Evolutionary conservation across 306 rosid genomes (phyloP).

Genomic region (Canavalia ensiformis): DNA sequence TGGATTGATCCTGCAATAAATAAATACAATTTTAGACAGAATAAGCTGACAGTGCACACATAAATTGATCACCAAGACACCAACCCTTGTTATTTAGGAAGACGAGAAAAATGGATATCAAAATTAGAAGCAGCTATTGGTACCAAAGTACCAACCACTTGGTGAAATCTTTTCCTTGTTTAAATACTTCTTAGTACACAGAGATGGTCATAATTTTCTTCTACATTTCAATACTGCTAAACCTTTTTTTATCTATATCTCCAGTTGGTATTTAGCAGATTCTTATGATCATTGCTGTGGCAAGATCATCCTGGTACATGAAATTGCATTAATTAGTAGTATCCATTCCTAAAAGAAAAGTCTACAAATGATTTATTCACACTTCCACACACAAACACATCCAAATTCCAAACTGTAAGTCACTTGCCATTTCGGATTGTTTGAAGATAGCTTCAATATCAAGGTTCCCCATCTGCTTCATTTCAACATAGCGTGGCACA

Average conservation of each 20-base stretch:
- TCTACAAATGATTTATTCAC: slow-evolving; percentile 2
- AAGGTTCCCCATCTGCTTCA: slow-evolving; percentile 70
- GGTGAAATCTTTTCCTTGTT: slow-evolving; percentile 14
- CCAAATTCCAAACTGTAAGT: slow-evolving; percentile 16
- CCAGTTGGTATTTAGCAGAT: slow-evolving; percentile 17
- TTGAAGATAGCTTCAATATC: slow-evolving; percentile 64
- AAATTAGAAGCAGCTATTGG: slow-evolving; percentile 19
- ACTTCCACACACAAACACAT: neutral
- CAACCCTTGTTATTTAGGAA: slow-evolving; percentile 23
- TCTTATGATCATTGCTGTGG: slow-evolving; percentile 11
- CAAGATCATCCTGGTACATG: slow-evolving; percentile 29
- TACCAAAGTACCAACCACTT: slow-evolving; percentile 3
- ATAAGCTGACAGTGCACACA: slow-evolving; percentile 17
- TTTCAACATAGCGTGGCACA: slow-evolving; percentile 85
- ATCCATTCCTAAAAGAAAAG: slow-evolving; percentile 13
- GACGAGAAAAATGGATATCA: slow-evolving; percentile 19
- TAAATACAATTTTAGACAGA: slow-evolving; percentile 41
- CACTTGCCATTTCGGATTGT: slow-evolving; percentile 68
- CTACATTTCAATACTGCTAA: slow-evolving; percentile 18
- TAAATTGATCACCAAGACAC: neutral
- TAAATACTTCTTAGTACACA: slow-evolving; percentile 9
- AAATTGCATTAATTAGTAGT: slow-evolving; percentile 15
- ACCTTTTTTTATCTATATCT: neutral
- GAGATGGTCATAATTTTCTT: slow-evolving; percentile 23
- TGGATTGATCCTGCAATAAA: slow-evolving; percentile 56